Conservation (phyloP, 2,329 filamentous ascomycete species). For the Dryadomyces quercus-mongolicae region DNA sequence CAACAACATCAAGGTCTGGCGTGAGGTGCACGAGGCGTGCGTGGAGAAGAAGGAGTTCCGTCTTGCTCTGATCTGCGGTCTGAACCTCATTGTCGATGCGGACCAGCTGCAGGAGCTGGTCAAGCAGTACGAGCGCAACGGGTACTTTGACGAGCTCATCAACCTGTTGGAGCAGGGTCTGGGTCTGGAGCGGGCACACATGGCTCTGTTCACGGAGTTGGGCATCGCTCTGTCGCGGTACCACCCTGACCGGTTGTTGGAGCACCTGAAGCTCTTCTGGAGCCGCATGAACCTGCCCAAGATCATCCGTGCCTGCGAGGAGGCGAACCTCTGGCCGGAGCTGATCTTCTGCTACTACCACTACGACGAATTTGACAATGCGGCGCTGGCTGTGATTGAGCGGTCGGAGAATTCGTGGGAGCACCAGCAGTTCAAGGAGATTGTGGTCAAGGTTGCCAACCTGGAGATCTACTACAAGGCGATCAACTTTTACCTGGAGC, state of each 20-base stretch:
- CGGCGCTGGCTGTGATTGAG: constrained; percentile 94
- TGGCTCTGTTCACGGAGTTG: constrained; percentile 93
- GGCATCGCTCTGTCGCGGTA: constrained; percentile 91
- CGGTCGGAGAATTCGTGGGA: constrained; percentile 96
- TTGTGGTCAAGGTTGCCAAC: constrained; percentile 93
- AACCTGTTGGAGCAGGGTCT: constrained; percentile 87
- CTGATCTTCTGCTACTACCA: constrained; percentile 96
- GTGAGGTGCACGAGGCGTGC: constrained; percentile 93
- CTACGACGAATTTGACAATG: constrained; percentile 97
- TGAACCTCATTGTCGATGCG: constrained; percentile 94
- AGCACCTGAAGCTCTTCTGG: constrained; percentile 98
- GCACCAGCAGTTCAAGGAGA: constrained; percentile 99
- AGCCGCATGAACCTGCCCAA: constrained; percentile 94
- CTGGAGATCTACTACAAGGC: constrained; percentile 98
- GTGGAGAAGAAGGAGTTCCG: constrained; percentile 98
- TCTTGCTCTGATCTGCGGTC: constrained; percentile 94
- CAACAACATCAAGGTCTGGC: constrained; percentile 99
- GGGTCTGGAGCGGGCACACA: constrained; percentile 81
- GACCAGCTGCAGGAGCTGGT: constrained; percentile 89
- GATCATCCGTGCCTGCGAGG: constrained; percentile 86
- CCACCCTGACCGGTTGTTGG: constrained; percentile 91
- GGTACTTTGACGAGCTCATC: constrained; percentile 98
- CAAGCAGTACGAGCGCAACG: constrained; percentile 91
- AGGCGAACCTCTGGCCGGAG: constrained; percentile 93
- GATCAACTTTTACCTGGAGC: constrained; percentile 92